phyloP scores from a whole-genome alignment of 2,329 filamentous ascomycete species.

The Coniosporium tulheliwenetii region DNA sequence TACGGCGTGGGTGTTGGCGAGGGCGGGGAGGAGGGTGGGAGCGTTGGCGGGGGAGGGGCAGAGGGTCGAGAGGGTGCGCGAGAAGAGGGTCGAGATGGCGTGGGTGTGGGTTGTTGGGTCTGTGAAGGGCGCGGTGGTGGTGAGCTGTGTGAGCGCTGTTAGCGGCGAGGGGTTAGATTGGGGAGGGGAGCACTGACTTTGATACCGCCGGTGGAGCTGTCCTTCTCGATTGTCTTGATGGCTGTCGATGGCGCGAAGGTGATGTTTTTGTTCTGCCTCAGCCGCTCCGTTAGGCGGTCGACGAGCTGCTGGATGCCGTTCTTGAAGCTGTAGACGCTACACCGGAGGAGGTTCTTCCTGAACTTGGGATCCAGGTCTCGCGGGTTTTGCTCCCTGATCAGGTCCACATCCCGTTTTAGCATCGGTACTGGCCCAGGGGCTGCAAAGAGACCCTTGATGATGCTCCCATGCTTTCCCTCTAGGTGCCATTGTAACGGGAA shows the following conservation, averaged over 20 bases:
- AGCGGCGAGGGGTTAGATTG: neutral
- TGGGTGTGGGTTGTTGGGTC: conserved; percentile 30
- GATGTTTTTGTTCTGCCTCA: conserved; percentile 22
- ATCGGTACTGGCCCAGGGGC: conserved; percentile 16
- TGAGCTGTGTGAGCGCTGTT: conserved; percentile 11
- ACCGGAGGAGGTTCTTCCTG: conserved; percentile 13
- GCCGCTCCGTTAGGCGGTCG: conserved; percentile 16
- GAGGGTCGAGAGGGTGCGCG: conserved; percentile 11
- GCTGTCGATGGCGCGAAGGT: conserved; percentile 21
- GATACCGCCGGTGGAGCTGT: conserved; percentile 21
- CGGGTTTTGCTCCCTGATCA: conserved; percentile 14
- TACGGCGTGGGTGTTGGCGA: conserved; percentile 45
- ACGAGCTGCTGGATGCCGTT: conserved; percentile 25
- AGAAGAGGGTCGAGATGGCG: conserved; percentile 48
- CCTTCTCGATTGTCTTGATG: conserved; percentile 32
- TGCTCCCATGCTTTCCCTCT: conserved; percentile 27
- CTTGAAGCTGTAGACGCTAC: conserved; percentile 27
- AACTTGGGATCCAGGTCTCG: conserved; percentile 18
- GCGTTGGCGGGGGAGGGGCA: conserved; percentile 4
- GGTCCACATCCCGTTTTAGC: conserved; percentile 16
- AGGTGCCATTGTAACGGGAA: conserved; percentile 34
- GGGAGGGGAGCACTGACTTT: conserved; percentile 20
- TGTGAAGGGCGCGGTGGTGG: conserved; percentile 8
- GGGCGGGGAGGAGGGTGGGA: conserved; percentile 16
- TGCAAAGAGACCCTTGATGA: conserved; percentile 17